Conservation (phyloP, 2,329 filamentous ascomycete species). For the Colletotrichum zoysiae region DNA sequence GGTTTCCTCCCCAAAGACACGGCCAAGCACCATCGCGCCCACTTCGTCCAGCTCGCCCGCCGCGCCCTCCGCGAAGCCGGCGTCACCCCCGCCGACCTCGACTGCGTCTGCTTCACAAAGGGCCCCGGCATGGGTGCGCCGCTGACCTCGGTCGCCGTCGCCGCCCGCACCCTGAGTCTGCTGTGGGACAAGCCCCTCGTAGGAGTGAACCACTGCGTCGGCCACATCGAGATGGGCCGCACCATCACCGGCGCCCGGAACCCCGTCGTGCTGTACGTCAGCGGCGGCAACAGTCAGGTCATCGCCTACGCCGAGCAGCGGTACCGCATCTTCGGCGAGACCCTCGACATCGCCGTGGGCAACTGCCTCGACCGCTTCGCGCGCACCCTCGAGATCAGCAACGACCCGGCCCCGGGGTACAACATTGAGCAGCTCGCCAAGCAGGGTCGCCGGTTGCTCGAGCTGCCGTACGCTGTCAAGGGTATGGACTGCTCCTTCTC, state of each 20-base stretch:
- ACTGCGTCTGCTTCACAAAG: conserved; percentile 95
- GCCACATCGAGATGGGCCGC: conserved; percentile 98
- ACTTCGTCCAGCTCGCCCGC: conserved; percentile 86
- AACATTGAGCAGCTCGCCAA: conserved; percentile 96
- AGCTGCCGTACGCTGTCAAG: conserved; percentile 95
- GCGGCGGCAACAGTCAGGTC: conserved; percentile 96
- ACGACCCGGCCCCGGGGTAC: conserved; percentile 96
- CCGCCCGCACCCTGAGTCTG: conserved; percentile 82
- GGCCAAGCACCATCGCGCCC: conserved; percentile 87
- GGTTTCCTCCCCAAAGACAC: conserved; percentile 98
- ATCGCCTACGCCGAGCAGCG: conserved; percentile 95
- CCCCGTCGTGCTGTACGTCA: conserved; percentile 95
- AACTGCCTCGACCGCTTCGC: conserved; percentile 98
- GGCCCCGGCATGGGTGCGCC: conserved; percentile 98
- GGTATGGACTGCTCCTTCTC: conserved; percentile 99
- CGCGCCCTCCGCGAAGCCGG: conserved; percentile 80
- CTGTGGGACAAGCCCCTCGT: conserved; percentile 92
- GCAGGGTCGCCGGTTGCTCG: conserved; percentile 79
- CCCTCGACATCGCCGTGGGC: conserved; percentile 95
- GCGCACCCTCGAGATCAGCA: conserved; percentile 88
- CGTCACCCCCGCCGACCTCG: conserved; percentile 73
- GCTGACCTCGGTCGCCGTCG: conserved; percentile 86
- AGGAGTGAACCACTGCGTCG: conserved; percentile 97
- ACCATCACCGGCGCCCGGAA: conserved; percentile 91
- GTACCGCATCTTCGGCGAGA: conserved; percentile 98